phyloP scores from a whole-genome alignment of 2,329 filamentous ascomycete genomes.

The Teratosphaeria gauchensis region DNA sequence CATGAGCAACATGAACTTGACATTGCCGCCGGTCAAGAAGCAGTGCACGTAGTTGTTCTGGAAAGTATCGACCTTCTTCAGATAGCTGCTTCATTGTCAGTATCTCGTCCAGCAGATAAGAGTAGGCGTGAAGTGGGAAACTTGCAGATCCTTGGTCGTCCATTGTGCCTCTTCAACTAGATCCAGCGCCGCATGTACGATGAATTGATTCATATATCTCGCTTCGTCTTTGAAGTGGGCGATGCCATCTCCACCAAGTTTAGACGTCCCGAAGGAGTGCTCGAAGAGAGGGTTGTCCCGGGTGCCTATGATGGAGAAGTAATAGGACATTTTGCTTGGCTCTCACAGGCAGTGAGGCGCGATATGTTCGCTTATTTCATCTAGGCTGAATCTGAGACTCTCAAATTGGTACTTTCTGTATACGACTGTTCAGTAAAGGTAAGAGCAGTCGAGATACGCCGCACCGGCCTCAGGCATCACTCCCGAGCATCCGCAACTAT shows the following conservation, averaged over 20 bases:
- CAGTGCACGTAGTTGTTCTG: slow-evolving; percentile 86
- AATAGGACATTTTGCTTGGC: slow-evolving; percentile 73
- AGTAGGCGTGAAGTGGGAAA: slow-evolving; percentile 1
- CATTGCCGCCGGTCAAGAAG: slow-evolving; percentile 85
- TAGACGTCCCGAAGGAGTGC: slow-evolving; percentile 92
- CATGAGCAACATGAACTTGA: slow-evolving; percentile 90
- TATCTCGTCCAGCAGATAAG: not conserved
- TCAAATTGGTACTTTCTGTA: not conserved
- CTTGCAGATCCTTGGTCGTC: slow-evolving; percentile 73
- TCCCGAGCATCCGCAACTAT: not conserved
- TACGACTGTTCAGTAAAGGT: not conserved
- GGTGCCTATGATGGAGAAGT: slow-evolving; percentile 93
- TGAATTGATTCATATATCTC: slow-evolving; percentile 93
- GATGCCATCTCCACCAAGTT: slow-evolving; percentile 87
- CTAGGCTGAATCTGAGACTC: not conserved
- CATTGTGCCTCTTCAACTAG: slow-evolving; percentile 96
- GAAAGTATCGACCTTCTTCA: slow-evolving; percentile 94
- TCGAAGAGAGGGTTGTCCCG: slow-evolving; percentile 95
- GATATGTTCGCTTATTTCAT: not conserved
- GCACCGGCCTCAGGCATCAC: not conserved
- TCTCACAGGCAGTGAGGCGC: not conserved
- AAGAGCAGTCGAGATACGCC: not conserved
- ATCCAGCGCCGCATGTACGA: slow-evolving; percentile 86
- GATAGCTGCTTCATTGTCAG: slow-evolving; percentile 54
- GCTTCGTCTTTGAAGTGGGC: slow-evolving; percentile 81